Percentiles rank a stretch among this genome's conserved stretches.
phyloP scores from a whole-genome alignment of 805 yeast genomes.

The Zygoascus ofunaensis region DNA sequence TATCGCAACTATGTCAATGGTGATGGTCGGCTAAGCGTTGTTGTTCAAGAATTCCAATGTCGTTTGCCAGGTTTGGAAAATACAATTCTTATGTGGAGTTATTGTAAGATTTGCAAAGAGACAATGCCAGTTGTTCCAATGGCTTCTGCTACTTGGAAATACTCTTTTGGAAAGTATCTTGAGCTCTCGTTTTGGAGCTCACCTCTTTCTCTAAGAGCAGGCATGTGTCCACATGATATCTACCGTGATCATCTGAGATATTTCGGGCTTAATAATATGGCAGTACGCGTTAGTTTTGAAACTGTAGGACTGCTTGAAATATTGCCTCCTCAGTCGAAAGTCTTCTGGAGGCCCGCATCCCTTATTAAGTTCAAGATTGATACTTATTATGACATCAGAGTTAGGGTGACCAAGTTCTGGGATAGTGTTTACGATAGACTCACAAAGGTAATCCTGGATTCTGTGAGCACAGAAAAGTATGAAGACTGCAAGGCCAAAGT shows the following conservation, averaged over 20 bases:
- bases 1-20: constrained; percentile 86
- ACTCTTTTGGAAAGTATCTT: constrained; percentile 86
- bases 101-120: constrained; percentile 68
- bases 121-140: constrained; percentile 71
- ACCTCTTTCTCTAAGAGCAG: constrained; percentile 46
- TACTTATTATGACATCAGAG: constrained; percentile 43
- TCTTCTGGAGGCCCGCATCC: constrained; percentile 63
- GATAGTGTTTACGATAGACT: constrained; percentile 62
- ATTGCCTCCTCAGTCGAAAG: constrained; percentile 60
- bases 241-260: constrained; percentile 75
- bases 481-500: constrained; percentile 58
- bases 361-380: constrained; percentile 63
- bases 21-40: constrained; percentile 67
- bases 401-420: constrained; percentile 54
- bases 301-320: constrained; percentile 70
- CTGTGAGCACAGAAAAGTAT: constrained; percentile 59
- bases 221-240: constrained; percentile 70
- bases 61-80: constrained; percentile 52
- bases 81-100: constrained; percentile 83
- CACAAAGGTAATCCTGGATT: constrained; percentile 67
- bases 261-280: constrained; percentile 71
- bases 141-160: constrained; percentile 81
- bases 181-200: constrained; percentile 77
- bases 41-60: constrained; percentile 52
- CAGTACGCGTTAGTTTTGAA: constrained; percentile 70